Evolutionary conservation across 805 yeast species (phyloP).

Genomic region (Dipodascus albidus): DNA sequence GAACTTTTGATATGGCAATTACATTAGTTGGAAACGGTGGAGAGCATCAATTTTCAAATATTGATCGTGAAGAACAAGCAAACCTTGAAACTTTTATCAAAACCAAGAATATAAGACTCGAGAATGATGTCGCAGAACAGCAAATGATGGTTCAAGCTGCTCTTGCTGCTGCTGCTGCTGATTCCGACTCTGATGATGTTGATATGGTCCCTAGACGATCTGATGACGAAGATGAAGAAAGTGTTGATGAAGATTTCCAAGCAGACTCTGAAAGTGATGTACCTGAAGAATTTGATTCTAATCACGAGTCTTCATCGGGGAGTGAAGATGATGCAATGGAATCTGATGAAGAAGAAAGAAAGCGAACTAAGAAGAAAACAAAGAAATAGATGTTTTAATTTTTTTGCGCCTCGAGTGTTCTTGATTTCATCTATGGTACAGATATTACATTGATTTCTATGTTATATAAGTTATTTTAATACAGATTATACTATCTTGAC

Average conservation of each 20-base stretch:
- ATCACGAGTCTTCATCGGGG: constrained; percentile 30
- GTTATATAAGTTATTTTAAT: too few species aligned
- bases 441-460: too few species aligned
- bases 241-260: constrained; percentile 73
- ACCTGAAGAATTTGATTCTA: constrained; percentile 78
- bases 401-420: too few species aligned
- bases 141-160: constrained; percentile 72
- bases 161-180: constrained; percentile 50
- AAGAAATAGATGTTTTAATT: background rate
- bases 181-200: constrained; percentile 33
- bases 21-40: constrained; percentile 51
- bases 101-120: constrained; percentile 66
- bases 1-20: constrained; percentile 89
- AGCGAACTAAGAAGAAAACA: constrained; percentile 9
- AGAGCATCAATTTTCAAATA: constrained; percentile 76
- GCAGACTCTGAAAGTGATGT: constrained; percentile 47
- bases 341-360: constrained; percentile 14
- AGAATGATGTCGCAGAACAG: constrained; percentile 83
- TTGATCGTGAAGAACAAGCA: constrained; percentile 81
- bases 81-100: constrained; percentile 63
- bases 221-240: constrained; percentile 55
- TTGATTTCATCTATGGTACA: too few species aligned
- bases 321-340: constrained; percentile 12
- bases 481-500: too few species aligned
- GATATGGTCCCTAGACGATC: constrained; percentile 56